Evolutionary conservation across 1,284 basidiomycete genomes (phyloP).

Genomic region (Tranzscheliella williamsii): DNA sequence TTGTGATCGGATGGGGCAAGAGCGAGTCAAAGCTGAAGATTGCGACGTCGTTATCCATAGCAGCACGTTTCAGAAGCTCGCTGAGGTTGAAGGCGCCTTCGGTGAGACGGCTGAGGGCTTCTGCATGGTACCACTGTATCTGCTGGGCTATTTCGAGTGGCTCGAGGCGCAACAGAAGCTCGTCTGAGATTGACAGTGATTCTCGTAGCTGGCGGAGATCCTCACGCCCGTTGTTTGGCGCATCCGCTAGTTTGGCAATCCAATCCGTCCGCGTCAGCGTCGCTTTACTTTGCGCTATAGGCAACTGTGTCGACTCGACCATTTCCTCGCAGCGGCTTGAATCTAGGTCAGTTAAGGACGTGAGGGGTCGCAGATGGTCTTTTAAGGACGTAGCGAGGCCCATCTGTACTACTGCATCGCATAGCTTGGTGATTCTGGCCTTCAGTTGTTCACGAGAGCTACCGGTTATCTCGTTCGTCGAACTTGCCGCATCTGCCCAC

Average conservation of each 20-base stretch:
- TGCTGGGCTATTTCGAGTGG: constrained; percentile 56
- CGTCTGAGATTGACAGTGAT: constrained; percentile 27
- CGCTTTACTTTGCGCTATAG: too few species aligned
- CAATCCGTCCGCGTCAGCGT: constrained; percentile 27
- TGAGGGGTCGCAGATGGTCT: neutral
- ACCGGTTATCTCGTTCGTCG: neutral
- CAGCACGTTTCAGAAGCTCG: constrained; percentile 14
- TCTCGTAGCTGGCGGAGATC: constrained; percentile 18
- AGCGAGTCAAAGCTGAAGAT: constrained; percentile 52
- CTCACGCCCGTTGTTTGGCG: constrained; percentile 4
- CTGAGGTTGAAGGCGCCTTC: constrained; percentile 14
- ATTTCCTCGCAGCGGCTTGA: too few species aligned
- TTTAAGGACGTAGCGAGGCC: neutral
- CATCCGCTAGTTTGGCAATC: constrained; percentile 16
- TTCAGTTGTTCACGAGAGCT: too few species aligned
- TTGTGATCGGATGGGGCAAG: constrained; percentile 51
- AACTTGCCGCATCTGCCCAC: constrained; percentile 1
- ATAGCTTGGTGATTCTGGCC: neutral
- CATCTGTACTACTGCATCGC: neutral
- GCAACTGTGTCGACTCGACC: too few species aligned
- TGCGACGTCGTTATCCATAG: constrained; percentile 4
- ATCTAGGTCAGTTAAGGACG: too few species aligned
- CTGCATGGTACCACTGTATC: constrained; percentile 53
- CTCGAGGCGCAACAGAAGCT: constrained; percentile 42
- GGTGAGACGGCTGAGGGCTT: constrained; percentile 20